Base-by-base conservation (phyloP, 805 yeast genomes). In the Yamadazyma laniorum region DNA sequence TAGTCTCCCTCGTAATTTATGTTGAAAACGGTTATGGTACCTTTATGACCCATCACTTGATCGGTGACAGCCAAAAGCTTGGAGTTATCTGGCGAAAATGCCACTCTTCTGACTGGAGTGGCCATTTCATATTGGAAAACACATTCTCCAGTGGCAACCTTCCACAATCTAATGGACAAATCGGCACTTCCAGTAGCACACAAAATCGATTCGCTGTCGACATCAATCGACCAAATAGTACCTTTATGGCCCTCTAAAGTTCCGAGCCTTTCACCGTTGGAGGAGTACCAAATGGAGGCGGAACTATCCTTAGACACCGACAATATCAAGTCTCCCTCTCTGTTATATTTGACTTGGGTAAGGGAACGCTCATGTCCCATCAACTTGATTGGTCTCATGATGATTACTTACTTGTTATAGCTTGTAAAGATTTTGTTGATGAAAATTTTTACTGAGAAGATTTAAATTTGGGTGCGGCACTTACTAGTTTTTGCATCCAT, bases 281-380 rank as follows among this genome's bases (percentile, higher is more conserved):
- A 81, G 21, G 97, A 79, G 65, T 77, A 93, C 97, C 98, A 95
- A 45, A 91, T 82, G 32, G 90, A 82, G 2, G 95, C 95, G 9
- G 81, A 79, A 52, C 77, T 75, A 75, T 93, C 99, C 65, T 93
- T 89, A 48, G 96, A 88, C 28, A 87, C 90, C 8, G 98, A 82
- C 60, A 93, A 83, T 40, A 93, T 75, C 50, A 93, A 66, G 63
- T 93, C 99, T 32, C 99, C 99, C 57, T 95, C 98, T 46, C 80
- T 75, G 77, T 93, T 93, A 72, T 82, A 93, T 61, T 86, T 91
- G 53, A 93, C 90, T 74, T 93, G 98, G 34, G 98, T 90, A 53
- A 93, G 72, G 50, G 98, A 88, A 78, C 99, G 95, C 71, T 87
- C 96, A 69, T 93, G 99, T 44, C 98, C 98, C 75, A 85, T 85